Conservation (phyloP, 768 basidiomycete genomes). For the Floccularia luteovirens region DNA sequence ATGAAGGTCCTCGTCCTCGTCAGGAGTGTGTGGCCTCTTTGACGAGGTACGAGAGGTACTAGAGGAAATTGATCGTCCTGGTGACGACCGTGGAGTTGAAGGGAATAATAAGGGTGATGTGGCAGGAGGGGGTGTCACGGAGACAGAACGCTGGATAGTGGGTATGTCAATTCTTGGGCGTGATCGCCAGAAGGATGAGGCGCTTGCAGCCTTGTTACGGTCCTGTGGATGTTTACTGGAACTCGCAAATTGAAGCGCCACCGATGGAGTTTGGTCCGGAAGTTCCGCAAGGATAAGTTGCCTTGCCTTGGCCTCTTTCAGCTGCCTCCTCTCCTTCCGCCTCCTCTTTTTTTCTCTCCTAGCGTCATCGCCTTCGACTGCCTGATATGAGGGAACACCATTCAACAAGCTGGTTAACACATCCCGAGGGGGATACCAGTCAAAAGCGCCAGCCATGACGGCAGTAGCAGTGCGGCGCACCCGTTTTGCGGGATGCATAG, state of each 20-base stretch:
- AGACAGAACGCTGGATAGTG: slow-evolving; percentile 60
- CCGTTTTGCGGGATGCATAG: slow-evolving; percentile 28
- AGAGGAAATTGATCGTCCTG: slow-evolving; percentile 68
- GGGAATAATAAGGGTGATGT: slow-evolving; percentile 28
- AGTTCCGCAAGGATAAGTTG: slow-evolving; percentile 20
- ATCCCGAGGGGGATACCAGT: slow-evolving; percentile 59
- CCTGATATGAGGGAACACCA: slow-evolving; percentile 61
- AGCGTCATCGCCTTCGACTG: slow-evolving; percentile 53
- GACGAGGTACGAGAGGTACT: slow-evolving; percentile 72
- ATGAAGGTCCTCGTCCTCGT: slow-evolving; percentile 42
- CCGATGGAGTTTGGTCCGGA: slow-evolving; percentile 19
- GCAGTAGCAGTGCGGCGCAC: slow-evolving; percentile 62
- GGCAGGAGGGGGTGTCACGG: slow-evolving; percentile 68
- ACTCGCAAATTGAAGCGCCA: slow-evolving; percentile 17
- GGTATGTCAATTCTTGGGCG: slow-evolving; percentile 72
- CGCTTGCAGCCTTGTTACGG: slow-evolving; percentile 16
- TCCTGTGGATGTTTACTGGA: slow-evolving; percentile 17
- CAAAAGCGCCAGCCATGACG: slow-evolving; percentile 71
- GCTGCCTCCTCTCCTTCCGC: slow-evolving; percentile 39
- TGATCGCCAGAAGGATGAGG: slow-evolving; percentile 57
- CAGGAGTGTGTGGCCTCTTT: slow-evolving; percentile 71
- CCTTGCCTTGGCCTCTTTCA: slow-evolving; percentile 21
- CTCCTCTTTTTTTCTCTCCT: slow-evolving; percentile 50
- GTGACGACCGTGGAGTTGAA: slow-evolving; percentile 65
- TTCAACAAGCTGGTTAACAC: slow-evolving; percentile 76